Conservation (phyloP, 2,329 filamentous ascomycete genomes). For the Pestalotiopsis sp. region DNA sequence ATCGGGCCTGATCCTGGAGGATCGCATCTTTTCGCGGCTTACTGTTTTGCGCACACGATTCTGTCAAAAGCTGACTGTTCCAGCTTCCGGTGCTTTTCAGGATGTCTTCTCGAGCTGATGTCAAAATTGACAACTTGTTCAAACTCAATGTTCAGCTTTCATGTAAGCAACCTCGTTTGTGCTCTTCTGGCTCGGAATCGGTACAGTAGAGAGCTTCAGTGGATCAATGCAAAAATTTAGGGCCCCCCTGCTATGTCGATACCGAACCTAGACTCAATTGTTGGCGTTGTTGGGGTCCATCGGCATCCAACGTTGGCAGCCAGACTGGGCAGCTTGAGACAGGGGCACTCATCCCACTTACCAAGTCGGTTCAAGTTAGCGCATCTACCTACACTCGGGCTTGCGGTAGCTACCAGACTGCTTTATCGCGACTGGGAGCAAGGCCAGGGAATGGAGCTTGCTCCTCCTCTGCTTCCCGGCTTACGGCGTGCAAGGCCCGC, state of each 20-base stretch:
- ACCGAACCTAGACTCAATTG: slow-evolving; percentile 16
- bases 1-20: not conserved
- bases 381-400: not conserved
- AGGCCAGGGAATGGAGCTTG: not conserved
- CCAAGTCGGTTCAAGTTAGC: not conserved
- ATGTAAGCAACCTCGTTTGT: not conserved
- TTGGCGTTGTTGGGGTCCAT: slow-evolving; percentile 17
- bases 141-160: not conserved
- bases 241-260: not conserved
- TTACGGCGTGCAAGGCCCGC: not conserved
- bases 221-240: not conserved
- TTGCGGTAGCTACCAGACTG: not conserved
- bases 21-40: not conserved
- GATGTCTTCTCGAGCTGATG: not conserved
- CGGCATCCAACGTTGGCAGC: slow-evolving; percentile 1
- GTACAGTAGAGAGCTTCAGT: not conserved
- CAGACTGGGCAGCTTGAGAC: not conserved
- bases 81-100: not conserved
- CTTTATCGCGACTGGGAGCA: not conserved
- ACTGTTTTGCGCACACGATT: not conserved
- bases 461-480: not conserved
- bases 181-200: not conserved
- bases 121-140: not conserved
- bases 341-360: not conserved
- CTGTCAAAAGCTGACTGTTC: slow-evolving; percentile 7